These are phyloP conservation scores for Amanita rimosa DNA, from an alignment of 768 basidiomycete species.

Conservation along the genomic window DNA sequence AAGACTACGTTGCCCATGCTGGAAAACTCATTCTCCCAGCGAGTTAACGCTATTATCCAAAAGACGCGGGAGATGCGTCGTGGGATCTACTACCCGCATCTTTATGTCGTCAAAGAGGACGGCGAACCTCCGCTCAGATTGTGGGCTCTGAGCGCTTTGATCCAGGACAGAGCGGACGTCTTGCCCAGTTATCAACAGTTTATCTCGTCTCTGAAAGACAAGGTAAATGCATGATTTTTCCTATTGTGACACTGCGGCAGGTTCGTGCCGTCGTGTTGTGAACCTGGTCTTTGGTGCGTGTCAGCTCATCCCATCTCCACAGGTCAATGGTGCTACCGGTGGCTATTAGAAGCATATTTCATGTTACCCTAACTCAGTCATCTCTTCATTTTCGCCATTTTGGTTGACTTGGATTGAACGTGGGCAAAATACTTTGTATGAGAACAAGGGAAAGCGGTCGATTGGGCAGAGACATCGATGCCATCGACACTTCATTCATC, in stretches of 20 bases:
- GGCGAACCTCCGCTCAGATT: conserved; percentile 89
- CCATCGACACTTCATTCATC: too few species aligned
- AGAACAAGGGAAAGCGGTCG: too few species aligned
- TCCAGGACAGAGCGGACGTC: conserved; percentile 93
- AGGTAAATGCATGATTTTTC: conserved; percentile 31
- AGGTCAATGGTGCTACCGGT: conserved; percentile 5
- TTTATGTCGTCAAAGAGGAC: conserved; percentile 97
- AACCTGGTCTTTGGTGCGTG: not conserved
- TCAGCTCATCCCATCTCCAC: not conserved
- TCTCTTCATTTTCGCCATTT: not conserved
- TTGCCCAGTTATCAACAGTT: conserved; percentile 96
- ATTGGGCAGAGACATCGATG: too few species aligned
- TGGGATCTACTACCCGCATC: conserved; percentile 85
- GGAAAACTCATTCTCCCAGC: conserved; percentile 93
- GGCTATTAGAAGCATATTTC: not conserved
- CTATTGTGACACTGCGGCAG: not conserved
- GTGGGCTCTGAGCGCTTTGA: conserved; percentile 90
- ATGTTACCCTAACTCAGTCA: too few species aligned
- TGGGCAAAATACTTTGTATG: too few species aligned
- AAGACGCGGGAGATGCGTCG: conserved; percentile 92
- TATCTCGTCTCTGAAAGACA: conserved; percentile 82
- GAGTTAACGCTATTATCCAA: conserved; percentile 86
- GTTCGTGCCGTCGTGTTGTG: conserved; percentile 3
- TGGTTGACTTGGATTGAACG: too few species aligned
- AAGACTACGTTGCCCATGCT: conserved; percentile 83